Conservation (phyloP, 257 asterid species). For the Eucommia ulmoides region DNA sequence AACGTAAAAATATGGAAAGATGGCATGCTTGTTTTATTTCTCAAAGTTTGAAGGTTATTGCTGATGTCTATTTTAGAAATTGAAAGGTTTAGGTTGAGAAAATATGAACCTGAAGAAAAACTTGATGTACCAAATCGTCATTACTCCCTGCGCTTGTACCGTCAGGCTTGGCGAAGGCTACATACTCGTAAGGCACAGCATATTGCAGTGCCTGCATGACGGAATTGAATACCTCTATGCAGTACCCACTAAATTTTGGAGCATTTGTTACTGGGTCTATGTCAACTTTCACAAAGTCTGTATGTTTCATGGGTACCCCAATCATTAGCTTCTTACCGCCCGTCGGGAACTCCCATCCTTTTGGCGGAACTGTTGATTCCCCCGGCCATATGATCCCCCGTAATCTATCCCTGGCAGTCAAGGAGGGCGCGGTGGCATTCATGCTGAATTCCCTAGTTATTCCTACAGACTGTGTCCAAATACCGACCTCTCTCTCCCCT, state of each 20-base stretch:
- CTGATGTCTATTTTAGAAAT: too few relatives aligned
- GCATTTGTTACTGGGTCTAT: constrained; percentile 21
- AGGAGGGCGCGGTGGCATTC: not conserved
- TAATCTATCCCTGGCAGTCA: constrained; percentile 5
- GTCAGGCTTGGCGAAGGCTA: constrained; percentile 10
- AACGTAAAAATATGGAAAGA: too few relatives aligned
- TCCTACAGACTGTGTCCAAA: constrained; percentile 18
- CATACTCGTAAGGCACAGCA: constrained; percentile 23
- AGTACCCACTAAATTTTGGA: constrained; percentile 20
- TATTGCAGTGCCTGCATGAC: constrained; percentile 26
- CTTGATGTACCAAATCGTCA: constrained; percentile 8
- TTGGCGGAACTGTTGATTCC: not conserved
- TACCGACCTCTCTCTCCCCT: constrained; percentile 18
- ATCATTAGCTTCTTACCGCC: not conserved
- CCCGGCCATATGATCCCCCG: constrained; percentile 17
- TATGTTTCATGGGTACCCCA: not conserved
- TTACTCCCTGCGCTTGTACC: constrained; percentile 7
- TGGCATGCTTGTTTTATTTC: too few relatives aligned
- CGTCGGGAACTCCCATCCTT: not conserved
- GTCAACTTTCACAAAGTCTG: constrained; percentile 19
- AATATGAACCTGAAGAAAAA: constrained; percentile 20
- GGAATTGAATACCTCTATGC: constrained; percentile 23
- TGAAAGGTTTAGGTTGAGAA: too few relatives aligned
- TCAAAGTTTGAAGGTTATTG: too few relatives aligned
- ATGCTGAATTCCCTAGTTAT: constrained; percentile 7